phyloP scores from a whole-genome alignment of 176 grass and related monocot genomes.

The Eleusine indica region DNA sequence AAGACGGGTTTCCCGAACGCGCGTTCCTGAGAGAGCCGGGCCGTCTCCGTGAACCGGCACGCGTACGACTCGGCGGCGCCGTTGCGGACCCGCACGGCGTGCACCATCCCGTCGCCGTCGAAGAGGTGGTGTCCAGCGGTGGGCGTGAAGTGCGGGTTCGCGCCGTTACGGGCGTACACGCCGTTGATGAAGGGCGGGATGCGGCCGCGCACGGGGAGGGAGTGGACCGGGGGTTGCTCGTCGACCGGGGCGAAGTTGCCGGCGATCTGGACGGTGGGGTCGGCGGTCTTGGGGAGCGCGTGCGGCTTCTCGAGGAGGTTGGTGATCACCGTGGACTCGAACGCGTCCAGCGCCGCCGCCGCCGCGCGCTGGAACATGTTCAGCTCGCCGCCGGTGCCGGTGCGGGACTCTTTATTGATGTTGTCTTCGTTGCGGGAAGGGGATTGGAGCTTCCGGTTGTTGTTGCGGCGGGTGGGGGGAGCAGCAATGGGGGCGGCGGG shows the following conservation, averaged over 20 bases:
- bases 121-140: constrained; percentile 77
- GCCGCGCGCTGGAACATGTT: constrained; percentile 63
- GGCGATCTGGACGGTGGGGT: constrained; percentile 74
- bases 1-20: constrained; percentile 44
- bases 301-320: constrained; percentile 61
- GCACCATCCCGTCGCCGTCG: constrained; percentile 96
- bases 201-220: constrained; percentile 50
- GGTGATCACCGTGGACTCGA: constrained; percentile 55
- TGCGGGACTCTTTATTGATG: too few relatives aligned
- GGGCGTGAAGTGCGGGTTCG: constrained; percentile 73
- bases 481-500: not conserved
- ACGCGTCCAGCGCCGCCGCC: constrained; percentile 51
- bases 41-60: constrained; percentile 80
- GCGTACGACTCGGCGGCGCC: constrained; percentile 69
- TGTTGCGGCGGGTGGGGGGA: not conserved
- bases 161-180: constrained; percentile 84
- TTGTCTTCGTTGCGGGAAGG: not conserved
- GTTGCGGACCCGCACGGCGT: constrained; percentile 65
- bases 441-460: too few relatives aligned
- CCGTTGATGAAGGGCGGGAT: constrained; percentile 77
- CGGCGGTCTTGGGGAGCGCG: constrained; percentile 53
- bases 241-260: constrained; percentile 78
- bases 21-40: constrained; percentile 61
- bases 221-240: constrained; percentile 45
- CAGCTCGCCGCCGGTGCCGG: not conserved